Base-by-base conservation (phyloP, 768 basidiomycete species). In the Boletus rubescentipes region DNA sequence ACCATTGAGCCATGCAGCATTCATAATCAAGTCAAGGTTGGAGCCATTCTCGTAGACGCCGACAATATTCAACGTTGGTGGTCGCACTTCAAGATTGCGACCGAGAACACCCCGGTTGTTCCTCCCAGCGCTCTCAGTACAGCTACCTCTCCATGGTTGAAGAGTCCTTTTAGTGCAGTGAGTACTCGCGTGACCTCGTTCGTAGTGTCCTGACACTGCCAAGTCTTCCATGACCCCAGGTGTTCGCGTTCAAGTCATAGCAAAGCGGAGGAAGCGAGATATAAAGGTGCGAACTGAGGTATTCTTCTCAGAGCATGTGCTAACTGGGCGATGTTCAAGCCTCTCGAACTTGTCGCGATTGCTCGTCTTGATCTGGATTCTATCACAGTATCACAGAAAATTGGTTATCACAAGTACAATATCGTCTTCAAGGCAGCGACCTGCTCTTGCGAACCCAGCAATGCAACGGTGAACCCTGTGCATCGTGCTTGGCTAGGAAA, bases 401-500 rank as follows among this genome's bases (percentile, higher is more conserved):
- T 74, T 38, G 66, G 65, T 12, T 45, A 57, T 12, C 63, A 70
- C 20, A 72, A 73, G 38, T 83, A 83, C 61, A 73, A 70, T 45
- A 61, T 79, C 18, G 66, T 73, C 45, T 61, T 86, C 20, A 73
- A 75, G 39, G 67, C 76, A 29, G 59, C 81, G 14, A 57, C 63
- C 1, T 59, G 81, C 23, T 66, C 68, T 32, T 75, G 78, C 23
- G 74, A 75, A 26, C 72, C 80, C 15, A 84, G 85, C 55, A 74
- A 82, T 45, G 72, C 79, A 5, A 68, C 69, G 10, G 54, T 62
- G 20, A 77, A 77, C 57, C 56, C 68, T 2, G 65, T 82, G 7
- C 85, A 87, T 64, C 72, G 70, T 43, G 66, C 76, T 46, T 79
- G 80, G 75, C 66, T 89, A 10, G 88, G 88, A 39, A 72, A 37